Conservation (phyloP, 805 yeast genomes). For the Cyberlindnera mycetangii region DNA sequence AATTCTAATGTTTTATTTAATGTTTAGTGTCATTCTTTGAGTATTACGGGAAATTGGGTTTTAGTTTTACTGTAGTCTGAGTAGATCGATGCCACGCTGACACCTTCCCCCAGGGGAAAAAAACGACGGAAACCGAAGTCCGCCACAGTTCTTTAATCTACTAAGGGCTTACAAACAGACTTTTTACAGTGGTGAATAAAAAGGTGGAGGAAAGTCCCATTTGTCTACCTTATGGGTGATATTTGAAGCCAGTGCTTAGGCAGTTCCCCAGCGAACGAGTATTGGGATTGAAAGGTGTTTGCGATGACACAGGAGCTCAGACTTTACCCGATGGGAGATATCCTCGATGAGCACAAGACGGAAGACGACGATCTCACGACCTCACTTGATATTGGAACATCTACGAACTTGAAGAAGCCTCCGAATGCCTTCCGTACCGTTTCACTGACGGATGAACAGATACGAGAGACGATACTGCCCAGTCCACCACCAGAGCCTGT, state of each 20-base stretch:
- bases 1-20: not conserved
- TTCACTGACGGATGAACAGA: not conserved
- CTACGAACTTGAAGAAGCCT: slow-evolving; percentile 3
- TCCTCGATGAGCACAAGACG: not conserved
- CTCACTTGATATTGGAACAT: not conserved
- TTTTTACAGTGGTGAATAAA: too few relatives aligned
- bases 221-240: too few relatives aligned
- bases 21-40: slow-evolving; percentile 1
- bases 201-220: too few relatives aligned
- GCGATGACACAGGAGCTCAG: slow-evolving; percentile 7
- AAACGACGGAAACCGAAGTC: not conserved
- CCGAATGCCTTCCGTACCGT: not conserved
- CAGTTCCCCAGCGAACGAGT: too few relatives aligned
- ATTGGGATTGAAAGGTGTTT: too few relatives aligned
- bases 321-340: not conserved
- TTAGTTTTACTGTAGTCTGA: not conserved
- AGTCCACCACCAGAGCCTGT: not conserved
- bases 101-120: too few relatives aligned
- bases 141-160: too few relatives aligned
- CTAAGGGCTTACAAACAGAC: too few relatives aligned
- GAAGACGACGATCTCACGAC: slow-evolving; percentile 1
- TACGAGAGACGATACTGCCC: not conserved
- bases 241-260: too few relatives aligned
- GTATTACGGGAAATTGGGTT: slow-evolving; percentile 1
- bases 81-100: too few relatives aligned